A percentile compares a stretch with the other conserved stretches of the same genome.
phyloP scores from a whole-genome alignment of 768 basidiomycete species.

The Boletus rufocinnamomeus region DNA sequence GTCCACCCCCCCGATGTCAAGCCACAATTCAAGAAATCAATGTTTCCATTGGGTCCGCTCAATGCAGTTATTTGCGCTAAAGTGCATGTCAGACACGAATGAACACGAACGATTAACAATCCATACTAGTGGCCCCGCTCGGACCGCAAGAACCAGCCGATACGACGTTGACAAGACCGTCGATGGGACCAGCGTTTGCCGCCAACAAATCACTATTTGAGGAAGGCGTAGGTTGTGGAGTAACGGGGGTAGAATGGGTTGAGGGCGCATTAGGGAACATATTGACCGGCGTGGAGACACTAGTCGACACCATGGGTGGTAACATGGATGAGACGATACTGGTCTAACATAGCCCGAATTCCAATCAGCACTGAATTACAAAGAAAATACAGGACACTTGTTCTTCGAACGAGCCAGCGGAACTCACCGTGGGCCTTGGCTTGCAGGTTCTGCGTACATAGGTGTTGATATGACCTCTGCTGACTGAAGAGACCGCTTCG shows the following conservation, averaged over 20 bases:
- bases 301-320: neutral
- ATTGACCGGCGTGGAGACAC: neutral
- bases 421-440: slow-evolving; percentile 3
- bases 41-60: slow-evolving; percentile 69
- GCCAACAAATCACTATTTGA: neutral
- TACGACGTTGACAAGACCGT: slow-evolving; percentile 39
- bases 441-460: neutral
- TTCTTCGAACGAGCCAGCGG: neutral
- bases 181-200: neutral
- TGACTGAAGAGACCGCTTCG: neutral
- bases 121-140: slow-evolving; percentile 48
- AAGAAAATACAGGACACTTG: neutral
- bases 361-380: neutral
- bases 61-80: slow-evolving; percentile 50
- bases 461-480: neutral
- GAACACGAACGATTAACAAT: slow-evolving; percentile 24
- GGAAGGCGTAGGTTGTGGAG: neutral
- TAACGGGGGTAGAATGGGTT: neutral
- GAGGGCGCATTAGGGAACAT: neutral
- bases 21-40: slow-evolving; percentile 81
- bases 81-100: slow-evolving; percentile 4
- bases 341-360: neutral
- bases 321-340: neutral
- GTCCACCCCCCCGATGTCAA: slow-evolving; percentile 65
- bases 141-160: slow-evolving; percentile 43